Conservation (phyloP, 192 early-diverging fungal genomes). For the Coemansia sp. region DNA sequence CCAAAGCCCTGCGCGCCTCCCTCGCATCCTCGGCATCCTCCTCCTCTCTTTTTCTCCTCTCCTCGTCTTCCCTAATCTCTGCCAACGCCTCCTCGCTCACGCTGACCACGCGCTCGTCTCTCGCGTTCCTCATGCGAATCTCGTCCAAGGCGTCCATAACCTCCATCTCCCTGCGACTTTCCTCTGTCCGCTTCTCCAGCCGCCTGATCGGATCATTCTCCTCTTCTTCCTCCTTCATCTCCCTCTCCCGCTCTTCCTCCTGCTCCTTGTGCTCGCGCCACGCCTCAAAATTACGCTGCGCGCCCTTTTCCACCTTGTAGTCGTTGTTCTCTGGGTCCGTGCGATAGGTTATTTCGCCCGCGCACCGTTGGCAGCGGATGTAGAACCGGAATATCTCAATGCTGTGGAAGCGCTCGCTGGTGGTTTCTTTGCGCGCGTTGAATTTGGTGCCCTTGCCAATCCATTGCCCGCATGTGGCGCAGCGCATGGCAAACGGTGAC, state of each 20-base stretch:
- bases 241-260: constrained; percentile 56
- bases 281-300: constrained; percentile 91
- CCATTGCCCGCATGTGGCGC: constrained; percentile 93
- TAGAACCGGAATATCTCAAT: constrained; percentile 82
- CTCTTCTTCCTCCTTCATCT: constrained; percentile 71
- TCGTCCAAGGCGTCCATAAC: constrained; percentile 96
- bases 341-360: constrained; percentile 97
- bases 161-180: constrained; percentile 96
- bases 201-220: constrained; percentile 94
- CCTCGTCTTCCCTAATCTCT: constrained; percentile 11
- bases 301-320: constrained; percentile 92
- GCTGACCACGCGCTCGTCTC: constrained; percentile 67
- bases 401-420: constrained; percentile 66
- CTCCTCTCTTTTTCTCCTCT: too few species aligned
- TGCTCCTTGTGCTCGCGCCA: constrained; percentile 74
- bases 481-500: constrained; percentile 99
- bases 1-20: constrained; percentile 26
- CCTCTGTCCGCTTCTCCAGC: constrained; percentile 89
- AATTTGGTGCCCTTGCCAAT: constrained; percentile 54
- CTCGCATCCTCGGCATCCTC: constrained; percentile 20
- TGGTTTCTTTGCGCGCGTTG: constrained; percentile 18
- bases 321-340: constrained; percentile 95
- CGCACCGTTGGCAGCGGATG: constrained; percentile 89
- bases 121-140: constrained; percentile 83
- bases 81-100: constrained; percentile 28